Evolutionary conservation across 192 early-diverging fungal genomes (phyloP).

Genomic region (Podila horticola): DNA sequence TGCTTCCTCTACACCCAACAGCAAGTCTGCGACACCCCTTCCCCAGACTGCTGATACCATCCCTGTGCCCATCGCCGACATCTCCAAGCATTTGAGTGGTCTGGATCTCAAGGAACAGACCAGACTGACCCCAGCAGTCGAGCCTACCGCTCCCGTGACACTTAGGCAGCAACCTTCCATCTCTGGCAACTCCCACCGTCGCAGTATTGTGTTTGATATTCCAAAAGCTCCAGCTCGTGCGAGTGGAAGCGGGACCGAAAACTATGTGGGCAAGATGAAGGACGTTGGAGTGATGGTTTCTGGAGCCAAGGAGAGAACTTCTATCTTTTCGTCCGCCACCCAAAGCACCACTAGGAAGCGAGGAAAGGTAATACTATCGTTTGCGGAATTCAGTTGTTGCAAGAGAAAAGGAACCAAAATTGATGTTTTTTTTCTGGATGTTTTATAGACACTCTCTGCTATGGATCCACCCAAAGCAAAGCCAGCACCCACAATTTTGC

Average conservation of each 20-base stretch:
- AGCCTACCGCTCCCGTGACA: conserved; percentile 1
- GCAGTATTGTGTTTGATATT: conserved; percentile 43
- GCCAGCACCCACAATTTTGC: conserved; percentile 39
- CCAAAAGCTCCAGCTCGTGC: conserved; percentile 15
- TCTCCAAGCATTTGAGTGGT: conserved; percentile 35
- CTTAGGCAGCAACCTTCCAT: conserved; percentile 9
- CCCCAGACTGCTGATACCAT: conserved; percentile 41
- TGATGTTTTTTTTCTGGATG: background rate
- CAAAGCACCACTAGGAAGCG: conserved; percentile 30
- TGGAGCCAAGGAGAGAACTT: conserved; percentile 27
- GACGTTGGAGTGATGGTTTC: conserved; percentile 33
- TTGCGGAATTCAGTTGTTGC: background rate
- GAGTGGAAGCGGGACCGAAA: conserved; percentile 4
- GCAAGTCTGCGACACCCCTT: conserved; percentile 38
- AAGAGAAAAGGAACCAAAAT: background rate
- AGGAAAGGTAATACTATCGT: conserved; percentile 32
- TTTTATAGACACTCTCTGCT: conserved; percentile 34
- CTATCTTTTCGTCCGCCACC: conserved; percentile 22
- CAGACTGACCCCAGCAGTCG: conserved; percentile 11
- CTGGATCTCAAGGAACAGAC: conserved; percentile 26
- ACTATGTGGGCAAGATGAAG: conserved; percentile 29
- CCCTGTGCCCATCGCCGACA: conserved; percentile 33
- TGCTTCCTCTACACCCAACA: conserved; percentile 35
- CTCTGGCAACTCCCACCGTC: conserved; percentile 13
- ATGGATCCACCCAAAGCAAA: conserved; percentile 51